These are phyloP conservation scores for Barnettozyma siamensis DNA, from an alignment of 805 yeast species.

Conservation along the genomic window DNA sequence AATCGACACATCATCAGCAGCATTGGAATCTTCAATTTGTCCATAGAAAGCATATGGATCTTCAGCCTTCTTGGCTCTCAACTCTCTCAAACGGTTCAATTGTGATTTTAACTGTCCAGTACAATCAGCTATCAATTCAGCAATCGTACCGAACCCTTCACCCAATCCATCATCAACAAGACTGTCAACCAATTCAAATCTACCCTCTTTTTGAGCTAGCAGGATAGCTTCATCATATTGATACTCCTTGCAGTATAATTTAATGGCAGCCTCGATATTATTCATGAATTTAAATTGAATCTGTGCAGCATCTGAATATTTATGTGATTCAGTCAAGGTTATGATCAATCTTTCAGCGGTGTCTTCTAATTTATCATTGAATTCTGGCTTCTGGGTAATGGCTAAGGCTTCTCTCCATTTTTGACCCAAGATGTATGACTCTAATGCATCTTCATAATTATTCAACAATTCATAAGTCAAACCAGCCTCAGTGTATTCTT, in stretches of 20 bases:
- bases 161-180: conserved; percentile 69
- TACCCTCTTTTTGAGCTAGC: conserved; percentile 42
- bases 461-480: conserved; percentile 67
- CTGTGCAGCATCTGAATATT: conserved; percentile 75
- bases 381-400: conserved; percentile 40
- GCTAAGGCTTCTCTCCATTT: conserved; percentile 84
- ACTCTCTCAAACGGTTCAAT: conserved; percentile 72
- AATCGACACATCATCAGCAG: conserved; percentile 89
- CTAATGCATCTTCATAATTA: conserved; percentile 54
- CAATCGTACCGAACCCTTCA: conserved; percentile 83
- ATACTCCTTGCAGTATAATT: conserved; percentile 68
- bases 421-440: conserved; percentile 61
- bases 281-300: conserved; percentile 59
- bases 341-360: conserved; percentile 57
- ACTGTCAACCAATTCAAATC: conserved; percentile 42
- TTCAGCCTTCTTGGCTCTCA: conserved; percentile 73
- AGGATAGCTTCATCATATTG: conserved; percentile 72
- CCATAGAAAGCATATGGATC: conserved; percentile 89
- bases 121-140: conserved; percentile 93
- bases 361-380: conserved; percentile 34
- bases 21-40: conserved; percentile 49
- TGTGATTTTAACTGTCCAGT: conserved; percentile 80
- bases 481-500: conserved; percentile 71
- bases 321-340: conserved; percentile 59
- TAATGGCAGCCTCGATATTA: conserved; percentile 57